Evolutionary conservation across 2,329 filamentous ascomycete species (phyloP).

Genomic region (Paecilomyces sp.): DNA sequence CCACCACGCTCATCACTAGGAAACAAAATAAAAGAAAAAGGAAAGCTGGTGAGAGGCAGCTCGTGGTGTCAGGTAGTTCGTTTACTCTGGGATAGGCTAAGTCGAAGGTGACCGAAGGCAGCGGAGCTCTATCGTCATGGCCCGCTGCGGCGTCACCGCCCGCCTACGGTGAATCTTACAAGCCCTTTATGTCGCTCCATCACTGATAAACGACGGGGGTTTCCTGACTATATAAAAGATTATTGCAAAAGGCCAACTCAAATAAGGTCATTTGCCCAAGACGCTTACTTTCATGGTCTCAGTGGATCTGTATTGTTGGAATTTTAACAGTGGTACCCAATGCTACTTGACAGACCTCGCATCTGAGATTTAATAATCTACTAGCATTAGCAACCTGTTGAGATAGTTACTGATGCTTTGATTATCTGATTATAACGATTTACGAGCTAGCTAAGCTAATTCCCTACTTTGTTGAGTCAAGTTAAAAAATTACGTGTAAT

Average conservation of each 20-base stretch:
- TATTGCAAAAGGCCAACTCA: not conserved
- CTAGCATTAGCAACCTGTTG: too few relatives aligned
- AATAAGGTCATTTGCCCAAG: too few relatives aligned
- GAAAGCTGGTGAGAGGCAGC: not conserved
- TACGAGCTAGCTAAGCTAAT: too few relatives aligned
- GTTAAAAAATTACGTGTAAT: not conserved
- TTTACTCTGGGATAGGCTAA: not conserved
- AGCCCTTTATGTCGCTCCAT: not conserved
- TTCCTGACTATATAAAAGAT: not conserved
- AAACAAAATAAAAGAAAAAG: not conserved
- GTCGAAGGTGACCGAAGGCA: slow-evolving; percentile 5
- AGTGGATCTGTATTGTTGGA: too few relatives aligned
- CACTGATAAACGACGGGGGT: not conserved
- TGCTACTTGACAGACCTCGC: too few relatives aligned
- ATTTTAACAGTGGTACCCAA: too few relatives aligned
- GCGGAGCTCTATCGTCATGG: slow-evolving; percentile 19
- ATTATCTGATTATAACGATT: too few relatives aligned
- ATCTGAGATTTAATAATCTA: too few relatives aligned
- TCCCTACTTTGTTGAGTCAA: not conserved
- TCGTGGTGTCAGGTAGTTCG: not conserved
- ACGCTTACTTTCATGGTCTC: too few relatives aligned
- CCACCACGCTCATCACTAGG: not conserved
- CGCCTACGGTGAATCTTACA: slow-evolving; percentile 1
- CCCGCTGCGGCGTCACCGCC: slow-evolving; percentile 3
- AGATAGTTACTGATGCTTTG: too few relatives aligned